Conservation (phyloP, 176 grass and related monocot species). For the Avena eriantha region DNA sequence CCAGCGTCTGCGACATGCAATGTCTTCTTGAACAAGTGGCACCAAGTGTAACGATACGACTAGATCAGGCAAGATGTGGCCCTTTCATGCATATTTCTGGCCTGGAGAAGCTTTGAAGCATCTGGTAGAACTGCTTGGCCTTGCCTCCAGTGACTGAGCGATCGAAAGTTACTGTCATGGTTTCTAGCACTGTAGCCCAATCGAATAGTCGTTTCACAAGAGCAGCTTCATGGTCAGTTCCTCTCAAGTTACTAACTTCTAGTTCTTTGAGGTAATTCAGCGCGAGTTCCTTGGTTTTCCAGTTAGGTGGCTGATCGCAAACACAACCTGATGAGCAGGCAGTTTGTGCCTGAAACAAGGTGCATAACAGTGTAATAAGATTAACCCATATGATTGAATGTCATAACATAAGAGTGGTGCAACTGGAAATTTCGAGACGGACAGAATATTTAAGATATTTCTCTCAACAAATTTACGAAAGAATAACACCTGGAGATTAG, state of each 20-base stretch:
- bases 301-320: constrained; percentile 10
- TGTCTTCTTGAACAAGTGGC: not conserved
- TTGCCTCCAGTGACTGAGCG: not conserved
- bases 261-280: constrained; percentile 12
- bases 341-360: not conserved
- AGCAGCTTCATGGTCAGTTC: not conserved
- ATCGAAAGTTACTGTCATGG: not conserved
- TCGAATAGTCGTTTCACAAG: not conserved
- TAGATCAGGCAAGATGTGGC: not conserved
- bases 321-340: not conserved
- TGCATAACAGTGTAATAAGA: not conserved
- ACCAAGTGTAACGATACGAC: not conserved
- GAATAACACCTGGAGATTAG: not conserved
- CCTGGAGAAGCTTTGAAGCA: not conserved
- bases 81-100: not conserved
- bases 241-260: not conserved
- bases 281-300: not conserved
- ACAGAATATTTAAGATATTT: not conserved
- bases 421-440: not conserved
- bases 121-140: not conserved
- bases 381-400: not conserved
- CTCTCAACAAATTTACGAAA: not conserved
- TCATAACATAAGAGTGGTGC: not conserved
- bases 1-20: not conserved
- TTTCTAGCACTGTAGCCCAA: not conserved